Percentiles rank a stretch among this genome's conserved stretches.
Evolutionary conservation across 306 rosid species (phyloP).

Genomic region (Cucurbita maxima): DNA sequence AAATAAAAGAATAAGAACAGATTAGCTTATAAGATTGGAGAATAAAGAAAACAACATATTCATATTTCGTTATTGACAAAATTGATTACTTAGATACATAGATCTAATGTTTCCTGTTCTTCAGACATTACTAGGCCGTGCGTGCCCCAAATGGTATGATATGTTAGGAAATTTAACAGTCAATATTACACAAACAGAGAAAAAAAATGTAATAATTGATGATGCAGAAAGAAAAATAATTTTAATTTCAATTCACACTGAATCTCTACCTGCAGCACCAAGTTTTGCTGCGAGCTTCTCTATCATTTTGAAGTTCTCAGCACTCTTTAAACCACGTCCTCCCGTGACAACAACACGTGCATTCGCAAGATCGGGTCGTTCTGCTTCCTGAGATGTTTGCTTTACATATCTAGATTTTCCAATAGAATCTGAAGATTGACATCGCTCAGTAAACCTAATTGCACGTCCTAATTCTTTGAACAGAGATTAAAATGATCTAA

Average conservation of each 20-base stretch:
- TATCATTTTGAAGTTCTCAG: constrained; percentile 86
- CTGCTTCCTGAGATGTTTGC: constrained; percentile 57
- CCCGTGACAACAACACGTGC: constrained; percentile 72
- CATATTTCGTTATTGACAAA: not conserved
- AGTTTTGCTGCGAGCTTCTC: constrained; percentile 77
- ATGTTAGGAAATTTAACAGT: not conserved
- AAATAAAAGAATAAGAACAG: constrained; percentile 16
- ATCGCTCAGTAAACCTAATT: not conserved
- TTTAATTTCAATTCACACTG: not conserved
- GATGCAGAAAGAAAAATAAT: not conserved
- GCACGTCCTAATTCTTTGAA: not conserved
- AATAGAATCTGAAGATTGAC: constrained; percentile 32
- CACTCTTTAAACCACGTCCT: constrained; percentile 80
- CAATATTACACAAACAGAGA: not conserved
- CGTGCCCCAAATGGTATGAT: not conserved
- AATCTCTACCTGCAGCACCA: constrained; percentile 75
- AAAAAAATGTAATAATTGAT: not conserved
- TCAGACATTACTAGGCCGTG: not conserved
- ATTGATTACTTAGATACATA: not conserved
- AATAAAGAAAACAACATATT: not conserved
- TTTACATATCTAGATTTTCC: constrained; percentile 54
- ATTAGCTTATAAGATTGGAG: not conserved
- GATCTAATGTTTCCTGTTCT: not conserved
- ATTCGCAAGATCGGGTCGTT: constrained; percentile 85
- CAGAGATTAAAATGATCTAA: not conserved